Conservation (phyloP, 73 alveolate species). For the Diophrys sp. region DNA sequence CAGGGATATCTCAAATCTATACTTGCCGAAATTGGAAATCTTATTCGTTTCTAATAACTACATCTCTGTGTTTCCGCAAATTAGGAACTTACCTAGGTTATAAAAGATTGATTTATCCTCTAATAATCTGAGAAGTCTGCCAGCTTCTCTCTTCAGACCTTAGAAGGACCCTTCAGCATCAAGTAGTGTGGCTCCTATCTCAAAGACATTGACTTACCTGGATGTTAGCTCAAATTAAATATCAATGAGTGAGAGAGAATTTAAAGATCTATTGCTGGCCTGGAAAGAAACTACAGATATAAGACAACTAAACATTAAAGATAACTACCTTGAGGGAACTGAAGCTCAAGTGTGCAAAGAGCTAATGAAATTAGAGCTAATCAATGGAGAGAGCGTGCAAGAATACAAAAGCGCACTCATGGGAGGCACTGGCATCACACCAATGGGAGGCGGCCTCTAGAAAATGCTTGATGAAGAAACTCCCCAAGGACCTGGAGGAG, state of each 20-base stretch:
- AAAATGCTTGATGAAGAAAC: too few species aligned
- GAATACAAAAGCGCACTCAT: conserved; percentile 35
- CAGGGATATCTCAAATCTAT: conserved; percentile 20
- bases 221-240: conserved; percentile 42
- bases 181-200: neutral
- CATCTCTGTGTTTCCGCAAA: conserved; percentile 36
- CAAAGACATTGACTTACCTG: conserved; percentile 14
- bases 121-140: conserved; percentile 33
- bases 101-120: conserved; percentile 23
- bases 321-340: conserved; percentile 14
- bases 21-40: conserved; percentile 38
- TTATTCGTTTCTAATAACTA: conserved; percentile 46
- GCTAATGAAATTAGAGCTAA: conserved; percentile 20
- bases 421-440: conserved; percentile 16
- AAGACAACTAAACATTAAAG: conserved; percentile 23
- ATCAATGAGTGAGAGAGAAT: conserved; percentile 8
- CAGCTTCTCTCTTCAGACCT: too few species aligned
- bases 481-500: too few species aligned
- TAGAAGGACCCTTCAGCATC: too few species aligned
- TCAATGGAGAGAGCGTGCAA: conserved; percentile 42
- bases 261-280: conserved; percentile 1
- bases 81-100: conserved; percentile 40
- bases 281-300: conserved; percentile 29
- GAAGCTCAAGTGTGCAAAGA: neutral
- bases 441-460: too few species aligned